These are phyloP conservation scores for Capsicum pubescens DNA, from an alignment of 257 asterid species.

Conservation along the genomic window DNA sequence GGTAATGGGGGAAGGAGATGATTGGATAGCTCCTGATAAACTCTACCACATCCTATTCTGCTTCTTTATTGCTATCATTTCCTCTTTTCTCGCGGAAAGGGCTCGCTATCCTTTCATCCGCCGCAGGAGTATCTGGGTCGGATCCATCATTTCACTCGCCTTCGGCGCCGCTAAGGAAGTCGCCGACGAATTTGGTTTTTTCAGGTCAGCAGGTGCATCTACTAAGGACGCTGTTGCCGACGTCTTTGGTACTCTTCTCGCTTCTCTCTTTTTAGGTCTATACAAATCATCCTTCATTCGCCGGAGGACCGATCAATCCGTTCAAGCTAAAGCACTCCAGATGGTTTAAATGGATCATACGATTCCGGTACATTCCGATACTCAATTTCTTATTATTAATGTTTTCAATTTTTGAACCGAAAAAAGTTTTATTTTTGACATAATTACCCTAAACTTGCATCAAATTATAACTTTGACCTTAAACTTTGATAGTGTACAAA, in stretches of 20 bases:
- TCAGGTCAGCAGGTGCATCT: conserved; percentile 84
- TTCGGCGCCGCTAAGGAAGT: conserved; percentile 83
- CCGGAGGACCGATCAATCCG: conserved; percentile 37
- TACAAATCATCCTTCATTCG: conserved; percentile 29
- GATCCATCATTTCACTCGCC: conserved; percentile 61
- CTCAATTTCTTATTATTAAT: not conserved
- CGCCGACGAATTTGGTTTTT: conserved; percentile 80
- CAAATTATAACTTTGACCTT: no score
- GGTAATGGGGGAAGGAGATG: conserved; percentile 77
- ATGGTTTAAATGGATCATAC: conserved; percentile 43
- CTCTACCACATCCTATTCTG: conserved; percentile 71
- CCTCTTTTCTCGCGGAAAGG: conserved; percentile 52
- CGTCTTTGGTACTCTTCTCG: conserved; percentile 59
- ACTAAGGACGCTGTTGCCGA: conserved; percentile 73
- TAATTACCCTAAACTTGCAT: no score
- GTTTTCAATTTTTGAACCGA: not conserved
- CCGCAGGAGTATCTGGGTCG: conserved; percentile 68
- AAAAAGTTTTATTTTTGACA: not conserved
- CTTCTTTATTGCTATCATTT: conserved; percentile 59
- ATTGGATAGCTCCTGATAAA: conserved; percentile 79
- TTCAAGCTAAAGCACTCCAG: conserved; percentile 43
- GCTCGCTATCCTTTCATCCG: conserved; percentile 64
- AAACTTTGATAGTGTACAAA: no score
- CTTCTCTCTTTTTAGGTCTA: conserved; percentile 51
- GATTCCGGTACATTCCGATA: not conserved